phyloP scores from a whole-genome alignment of 1,284 basidiomycete species.

The Apiotrichum domesticum region DNA sequence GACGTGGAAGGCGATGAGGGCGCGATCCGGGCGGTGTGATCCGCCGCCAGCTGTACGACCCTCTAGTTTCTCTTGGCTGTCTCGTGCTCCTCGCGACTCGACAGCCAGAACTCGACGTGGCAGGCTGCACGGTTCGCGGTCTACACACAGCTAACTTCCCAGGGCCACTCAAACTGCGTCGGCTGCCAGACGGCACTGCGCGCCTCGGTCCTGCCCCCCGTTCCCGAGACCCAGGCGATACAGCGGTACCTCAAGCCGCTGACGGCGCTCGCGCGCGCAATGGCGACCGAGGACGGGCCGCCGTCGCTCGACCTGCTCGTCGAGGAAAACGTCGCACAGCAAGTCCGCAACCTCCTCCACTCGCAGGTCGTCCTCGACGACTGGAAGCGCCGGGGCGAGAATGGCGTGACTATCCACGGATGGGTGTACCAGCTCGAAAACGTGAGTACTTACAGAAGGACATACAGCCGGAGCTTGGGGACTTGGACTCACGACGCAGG shows the following conservation, averaged over 20 bases:
- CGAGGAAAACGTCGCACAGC: slow-evolving; percentile 38
- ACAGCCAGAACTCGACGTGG: too few species aligned
- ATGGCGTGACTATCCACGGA: slow-evolving; percentile 41
- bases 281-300: slow-evolving; percentile 33
- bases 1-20: too few species aligned
- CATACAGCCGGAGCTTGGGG: neutral
- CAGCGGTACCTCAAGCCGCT: slow-evolving; percentile 40
- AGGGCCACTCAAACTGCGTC: slow-evolving; percentile 46
- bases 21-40: too few species aligned
- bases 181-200: slow-evolving; percentile 42
- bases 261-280: slow-evolving; percentile 31
- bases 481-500: slow-evolving; percentile 18
- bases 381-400: slow-evolving; percentile 36
- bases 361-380: slow-evolving; percentile 37
- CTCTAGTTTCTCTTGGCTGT: too few species aligned
- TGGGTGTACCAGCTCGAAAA: slow-evolving; percentile 47
- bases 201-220: slow-evolving; percentile 32
- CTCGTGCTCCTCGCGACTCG: too few species aligned
- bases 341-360: slow-evolving; percentile 37
- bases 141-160: neutral
- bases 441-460: slow-evolving; percentile 18
- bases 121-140: too few species aligned
- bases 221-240: slow-evolving; percentile 31
- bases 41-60: too few species aligned
- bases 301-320: slow-evolving; percentile 40